Base-by-base conservation (phyloP, 768 basidiomycete species). In the Inosperma sp. region DNA sequence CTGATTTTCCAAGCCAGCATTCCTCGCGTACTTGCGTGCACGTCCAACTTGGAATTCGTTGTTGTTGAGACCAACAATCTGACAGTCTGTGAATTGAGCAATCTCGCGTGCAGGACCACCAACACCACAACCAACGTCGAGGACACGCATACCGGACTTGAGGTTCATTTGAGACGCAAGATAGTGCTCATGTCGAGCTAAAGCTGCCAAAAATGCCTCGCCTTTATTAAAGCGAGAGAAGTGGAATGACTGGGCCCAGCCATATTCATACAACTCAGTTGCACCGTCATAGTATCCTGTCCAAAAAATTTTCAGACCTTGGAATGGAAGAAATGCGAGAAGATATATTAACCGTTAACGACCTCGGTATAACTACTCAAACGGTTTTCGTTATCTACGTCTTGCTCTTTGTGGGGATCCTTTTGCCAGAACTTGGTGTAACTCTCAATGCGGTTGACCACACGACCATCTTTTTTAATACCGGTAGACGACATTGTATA, bases 231-330 rank as follows among this genome's bases (percentile, higher is more conserved):
- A n/a, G n/a, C n/a, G n/a, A n/a, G n/a, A n/a, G n/a, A n/a, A n/a
- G n/a, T n/a, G n/a, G n/a, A n/a, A n/a, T n/a, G 86, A 92, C 49
- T 83, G 76, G 1, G 80, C 80, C 93, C 93, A 92, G 46, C 89
- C 93, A 61, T 88, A 96, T 67, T 97, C 94, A 72, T 97, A 96
- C 52, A 97, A 74, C 64, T 91, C 83, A 3, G 95, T 98, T 6
- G 91, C 93, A 59, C 92, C 95, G 65, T 99, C 94, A 59, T 97
- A 99, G 73, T 95, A 97, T 35, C 93, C 93, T 91, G n/a, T n/a
- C n/a, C n/a, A n/a, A n/a, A n/a, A n/a, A n/a, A n/a, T n/a, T n/a
- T n/a, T n/a, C n/a, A n/a, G n/a, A n/a, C n/a, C n/a, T n/a, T n/a
- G n/a, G n/a, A n/a, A n/a, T n/a, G n/a, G n/a, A n/a, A n/a, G n/a